Percentiles rank a stretch among this genome's conserved stretches.
Evolutionary conservation across 345 rosid genomes (phyloP).

Genomic region (Bruguiera sexangula): DNA sequence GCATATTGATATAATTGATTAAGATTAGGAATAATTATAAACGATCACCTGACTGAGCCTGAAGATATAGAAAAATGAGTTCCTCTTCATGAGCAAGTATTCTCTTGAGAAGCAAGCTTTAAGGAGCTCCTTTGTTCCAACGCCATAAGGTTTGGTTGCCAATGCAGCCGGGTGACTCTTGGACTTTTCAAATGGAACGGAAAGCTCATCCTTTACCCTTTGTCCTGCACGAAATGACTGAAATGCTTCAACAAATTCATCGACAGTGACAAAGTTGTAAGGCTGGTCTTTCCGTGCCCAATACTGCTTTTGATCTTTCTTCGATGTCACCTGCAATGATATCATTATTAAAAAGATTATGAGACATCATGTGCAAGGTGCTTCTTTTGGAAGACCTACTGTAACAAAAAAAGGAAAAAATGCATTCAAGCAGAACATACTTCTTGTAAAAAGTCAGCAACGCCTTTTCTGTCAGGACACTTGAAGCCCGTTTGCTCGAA

Average conservation of each 20-base stretch:
- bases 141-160: conserved; percentile 44
- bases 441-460: conserved; percentile 80
- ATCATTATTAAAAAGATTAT: too few relatives aligned
- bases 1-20: too few relatives aligned
- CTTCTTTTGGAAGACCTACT: not conserved
- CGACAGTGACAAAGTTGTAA: conserved; percentile 25
- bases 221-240: conserved; percentile 39
- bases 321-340: too few relatives aligned
- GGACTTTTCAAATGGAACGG: conserved; percentile 43
- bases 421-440: conserved; percentile 18
- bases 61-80: conserved; percentile 45
- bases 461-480: conserved; percentile 75
- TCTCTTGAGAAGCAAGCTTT: conserved; percentile 56
- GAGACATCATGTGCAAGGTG: not conserved
- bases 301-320: too few relatives aligned
- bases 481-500: conserved; percentile 65
- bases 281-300: too few relatives aligned
- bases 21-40: too few relatives aligned
- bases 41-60: conserved; percentile 51
- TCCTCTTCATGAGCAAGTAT: conserved; percentile 58
- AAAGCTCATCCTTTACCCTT: conserved; percentile 38
- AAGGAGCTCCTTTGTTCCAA: conserved; percentile 41
- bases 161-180: conserved; percentile 61
- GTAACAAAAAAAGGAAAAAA: not conserved
- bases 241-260: conserved; percentile 53